Evolutionary conservation across 1,139 yeast genomes (phyloP).

Genomic region (Yamadazyma aaseri): DNA sequence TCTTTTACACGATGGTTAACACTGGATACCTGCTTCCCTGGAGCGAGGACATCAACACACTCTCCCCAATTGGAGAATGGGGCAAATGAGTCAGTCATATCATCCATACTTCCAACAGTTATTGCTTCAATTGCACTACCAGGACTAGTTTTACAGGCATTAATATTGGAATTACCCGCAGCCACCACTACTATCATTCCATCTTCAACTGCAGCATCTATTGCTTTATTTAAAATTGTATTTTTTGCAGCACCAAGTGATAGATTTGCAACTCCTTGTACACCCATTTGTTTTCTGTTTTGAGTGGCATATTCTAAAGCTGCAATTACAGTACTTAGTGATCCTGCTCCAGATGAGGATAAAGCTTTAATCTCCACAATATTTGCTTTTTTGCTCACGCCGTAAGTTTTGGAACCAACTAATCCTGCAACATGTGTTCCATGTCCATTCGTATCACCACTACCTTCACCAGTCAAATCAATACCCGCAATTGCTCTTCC

Average conservation of each 20-base stretch:
- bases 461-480: conserved; percentile 63
- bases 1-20: conserved; percentile 27
- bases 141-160: conserved; percentile 81
- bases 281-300: conserved; percentile 43
- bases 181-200: conserved; percentile 85
- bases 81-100: conserved; percentile 64
- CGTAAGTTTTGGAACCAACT: conserved; percentile 74
- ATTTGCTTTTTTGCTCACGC: conserved; percentile 70
- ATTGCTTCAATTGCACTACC: conserved; percentile 71
- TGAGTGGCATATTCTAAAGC: conserved; percentile 73
- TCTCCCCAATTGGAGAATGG: conserved; percentile 83
- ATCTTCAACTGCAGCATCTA: conserved; percentile 64
- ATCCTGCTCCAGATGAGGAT: conserved; percentile 61
- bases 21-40: conserved; percentile 68
- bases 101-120: conserved; percentile 88
- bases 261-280: conserved; percentile 70
- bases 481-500: conserved; percentile 58
- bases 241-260: conserved; percentile 75
- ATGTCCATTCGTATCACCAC: conserved; percentile 69
- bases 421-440: conserved; percentile 91
- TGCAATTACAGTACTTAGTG: conserved; percentile 61
- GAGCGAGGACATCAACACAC: conserved; percentile 82
- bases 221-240: conserved; percentile 65
- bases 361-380: conserved; percentile 73
- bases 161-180: conserved; percentile 77